Evolutionary conservation across 176 grass and related monocot genomes (phyloP), one percentile per base, ranked within the genome.

Genomic region (Aegilops tauschii): DNA sequence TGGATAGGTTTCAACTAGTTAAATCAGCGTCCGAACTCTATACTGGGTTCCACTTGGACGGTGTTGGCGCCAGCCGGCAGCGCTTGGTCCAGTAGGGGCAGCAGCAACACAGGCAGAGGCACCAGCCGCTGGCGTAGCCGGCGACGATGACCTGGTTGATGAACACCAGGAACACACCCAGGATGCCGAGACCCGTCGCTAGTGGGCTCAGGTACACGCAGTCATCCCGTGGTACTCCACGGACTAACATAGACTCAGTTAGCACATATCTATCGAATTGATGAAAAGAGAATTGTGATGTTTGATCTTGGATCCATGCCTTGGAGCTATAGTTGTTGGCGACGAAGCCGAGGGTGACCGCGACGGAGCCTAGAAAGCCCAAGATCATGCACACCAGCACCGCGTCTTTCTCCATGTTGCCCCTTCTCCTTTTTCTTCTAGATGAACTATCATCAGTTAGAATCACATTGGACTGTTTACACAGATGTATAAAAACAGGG

Each of bases 61-160:
- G 12, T 31, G 30, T 34, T 34, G 32, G 30, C 7, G 30, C 65
- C 65, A 31, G 30, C 30, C 30, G 14, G 28, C 31, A 30, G 31
- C 66, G 66, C 66, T 69, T 69, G 66, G 31, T 69, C 66, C 66
- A 69, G 31, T 30, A 69, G 31, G 66, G 66, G 66, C 66, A 69
- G 66, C 66, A 68, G 65, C 64, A 30, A 28, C 5, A 66, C 12
- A 29, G 7, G 64, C 65, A 68, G 30, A 18, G 6, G 65, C 65
- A 68, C 65, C 31, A 69, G 31, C 31, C 66, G 66, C 31, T 36
- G 16, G 66, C 35, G 30, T 69, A 69, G 66, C 7, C 16, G 16
- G 66, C 66, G 16, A 69, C 30, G 66, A 34, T 34, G 32, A 34
- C 32, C 32, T 34, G 32, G 32, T 34, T 34, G 32, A 34, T 34